Evolutionary conservation across 2,329 filamentous ascomycete species (phyloP).

Genomic region (Verticillium albo-atrum): DNA sequence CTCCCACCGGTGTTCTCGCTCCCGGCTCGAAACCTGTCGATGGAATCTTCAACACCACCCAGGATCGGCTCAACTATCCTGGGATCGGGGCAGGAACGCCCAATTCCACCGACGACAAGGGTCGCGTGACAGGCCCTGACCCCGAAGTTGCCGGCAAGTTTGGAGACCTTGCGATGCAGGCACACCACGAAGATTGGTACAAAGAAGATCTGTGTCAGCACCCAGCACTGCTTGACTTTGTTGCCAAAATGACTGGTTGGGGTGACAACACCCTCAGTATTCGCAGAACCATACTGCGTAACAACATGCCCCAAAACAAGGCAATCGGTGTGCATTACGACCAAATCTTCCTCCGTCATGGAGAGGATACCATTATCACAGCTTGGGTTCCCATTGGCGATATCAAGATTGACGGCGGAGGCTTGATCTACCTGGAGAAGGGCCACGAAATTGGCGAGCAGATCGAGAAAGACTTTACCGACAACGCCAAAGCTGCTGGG

Average conservation of each 20-base stretch:
- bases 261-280: slow-evolving; percentile 36
- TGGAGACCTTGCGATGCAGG: slow-evolving; percentile 40
- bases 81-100: slow-evolving; percentile 46
- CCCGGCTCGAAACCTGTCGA: slow-evolving; percentile 45
- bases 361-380: slow-evolving; percentile 49
- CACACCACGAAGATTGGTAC: slow-evolving; percentile 50
- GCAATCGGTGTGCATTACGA: slow-evolving; percentile 59
- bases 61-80: slow-evolving; percentile 14
- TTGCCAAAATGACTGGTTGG: slow-evolving; percentile 50
- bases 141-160: slow-evolving; percentile 13
- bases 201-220: slow-evolving; percentile 46
- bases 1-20: slow-evolving; percentile 51
- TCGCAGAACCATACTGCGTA: slow-evolving; percentile 44
- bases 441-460: slow-evolving; percentile 24
- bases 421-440: slow-evolving; percentile 55
- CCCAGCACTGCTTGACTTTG: slow-evolving; percentile 41
- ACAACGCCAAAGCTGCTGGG: slow-evolving; percentile 34
- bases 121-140: background rate
- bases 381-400: slow-evolving; percentile 56
- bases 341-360: slow-evolving; percentile 52
- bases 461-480: slow-evolving; percentile 44
- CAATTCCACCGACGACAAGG: slow-evolving; percentile 21
- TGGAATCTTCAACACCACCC: slow-evolving; percentile 39
- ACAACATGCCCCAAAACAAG: slow-evolving; percentile 52
- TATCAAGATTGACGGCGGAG: slow-evolving; percentile 48